These are phyloP conservation scores for Xylaria nigripes DNA, from an alignment of 495 filamentous ascomycete genomes.

Conservation along the genomic window DNA sequence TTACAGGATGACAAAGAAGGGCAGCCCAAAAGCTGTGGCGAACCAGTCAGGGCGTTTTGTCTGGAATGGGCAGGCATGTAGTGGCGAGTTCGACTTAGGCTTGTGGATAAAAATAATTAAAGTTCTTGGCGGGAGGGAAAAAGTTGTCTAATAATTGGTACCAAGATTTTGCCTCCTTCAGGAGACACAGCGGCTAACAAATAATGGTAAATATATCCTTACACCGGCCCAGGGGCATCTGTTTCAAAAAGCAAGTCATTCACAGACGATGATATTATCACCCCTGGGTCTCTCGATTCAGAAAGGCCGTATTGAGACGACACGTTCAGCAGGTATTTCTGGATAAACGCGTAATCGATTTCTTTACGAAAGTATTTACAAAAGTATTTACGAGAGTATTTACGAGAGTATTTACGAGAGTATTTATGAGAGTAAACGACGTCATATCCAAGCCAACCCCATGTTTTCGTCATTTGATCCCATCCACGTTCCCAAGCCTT, in stretches of 20 bases:
- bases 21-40: not conserved
- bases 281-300: not conserved
- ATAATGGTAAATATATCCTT: not conserved
- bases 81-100: not conserved
- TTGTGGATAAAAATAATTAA: not conserved
- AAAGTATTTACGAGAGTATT: no score
- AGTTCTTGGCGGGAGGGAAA: not conserved
- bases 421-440: no score
- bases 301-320: not conserved
- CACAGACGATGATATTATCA: not conserved
- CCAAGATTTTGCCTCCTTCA: no score
- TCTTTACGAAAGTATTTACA: no score
- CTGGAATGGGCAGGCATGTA: constrained; percentile 84
- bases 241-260: not conserved
- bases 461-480: not conserved
- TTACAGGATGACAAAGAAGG: constrained; percentile 21
- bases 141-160: not conserved
- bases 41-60: constrained; percentile 57
- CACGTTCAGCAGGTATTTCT: not conserved
- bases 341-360: not conserved
- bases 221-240: not conserved
- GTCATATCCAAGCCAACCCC: not conserved
- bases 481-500: not conserved
- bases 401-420: no score
- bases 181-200: no score